Percentiles rank a stretch among this genome's conserved stretches.
Conservation (phyloP, 805 yeast species). For the Wickerhamomyces canadensis region DNA sequence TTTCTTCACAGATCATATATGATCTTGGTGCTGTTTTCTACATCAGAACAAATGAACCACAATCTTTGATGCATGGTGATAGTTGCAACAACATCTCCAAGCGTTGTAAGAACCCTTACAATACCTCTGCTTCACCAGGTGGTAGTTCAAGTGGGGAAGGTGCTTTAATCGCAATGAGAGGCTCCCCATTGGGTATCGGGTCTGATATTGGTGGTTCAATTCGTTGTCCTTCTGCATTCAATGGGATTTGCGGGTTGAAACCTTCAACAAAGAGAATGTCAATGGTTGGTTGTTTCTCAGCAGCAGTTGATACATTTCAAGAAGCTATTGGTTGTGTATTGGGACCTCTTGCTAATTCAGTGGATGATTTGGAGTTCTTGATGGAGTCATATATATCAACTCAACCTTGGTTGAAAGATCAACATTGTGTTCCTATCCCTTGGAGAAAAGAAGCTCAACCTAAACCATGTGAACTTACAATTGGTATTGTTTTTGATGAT, state of each 20-base stretch:
- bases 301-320: slow-evolving; percentile 20
- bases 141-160: slow-evolving; percentile 79
- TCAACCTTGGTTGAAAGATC: slow-evolving; percentile 61
- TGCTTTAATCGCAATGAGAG: slow-evolving; percentile 52
- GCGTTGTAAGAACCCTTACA: slow-evolving; percentile 52
- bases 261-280: slow-evolving; percentile 55
- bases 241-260: slow-evolving; percentile 57
- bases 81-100: slow-evolving; percentile 57
- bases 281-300: slow-evolving; percentile 14
- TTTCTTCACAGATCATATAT: slow-evolving; percentile 35
- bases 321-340: slow-evolving; percentile 60
- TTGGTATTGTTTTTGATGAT: slow-evolving; percentile 61
- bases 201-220: slow-evolving; percentile 72
- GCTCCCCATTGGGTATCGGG: slow-evolving; percentile 59
- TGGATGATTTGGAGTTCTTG: slow-evolving; percentile 64
- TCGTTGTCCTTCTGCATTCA: slow-evolving; percentile 62
- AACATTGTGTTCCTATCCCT: slow-evolving; percentile 28
- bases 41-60: slow-evolving; percentile 66
- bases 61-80: slow-evolving; percentile 63
- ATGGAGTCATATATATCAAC: slow-evolving; percentile 47
- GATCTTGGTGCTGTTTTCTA: slow-evolving; percentile 46
- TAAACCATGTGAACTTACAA: slow-evolving; percentile 40
- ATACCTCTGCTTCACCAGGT: slow-evolving; percentile 54
- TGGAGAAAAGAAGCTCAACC: slow-evolving; percentile 33
- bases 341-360: slow-evolving; percentile 62